phyloP scores from a whole-genome alignment of 1,284 basidiomycete species.

The Malassezia pachydermatis region DNA sequence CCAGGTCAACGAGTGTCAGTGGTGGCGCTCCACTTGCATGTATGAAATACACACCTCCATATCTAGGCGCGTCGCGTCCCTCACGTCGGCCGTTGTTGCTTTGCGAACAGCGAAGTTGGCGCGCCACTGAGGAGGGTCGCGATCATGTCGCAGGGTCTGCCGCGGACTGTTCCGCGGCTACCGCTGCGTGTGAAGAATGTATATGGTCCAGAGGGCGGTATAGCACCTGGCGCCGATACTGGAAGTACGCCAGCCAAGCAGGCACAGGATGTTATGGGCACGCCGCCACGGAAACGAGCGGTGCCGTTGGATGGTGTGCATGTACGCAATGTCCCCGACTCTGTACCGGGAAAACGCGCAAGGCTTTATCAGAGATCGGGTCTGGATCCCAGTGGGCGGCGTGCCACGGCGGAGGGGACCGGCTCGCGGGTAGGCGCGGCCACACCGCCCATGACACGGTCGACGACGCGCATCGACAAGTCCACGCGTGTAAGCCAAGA shows the following conservation, averaged over 20 bases:
- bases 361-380: slow-evolving; percentile 19
- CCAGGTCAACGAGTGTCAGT: background rate
- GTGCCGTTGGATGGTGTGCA: slow-evolving; percentile 41
- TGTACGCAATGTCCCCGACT: slow-evolving; percentile 27
- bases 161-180: slow-evolving; percentile 8
- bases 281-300: slow-evolving; percentile 42
- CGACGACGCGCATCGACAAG: slow-evolving; percentile 32
- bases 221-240: background rate
- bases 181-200: slow-evolving; percentile 15
- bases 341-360: slow-evolving; percentile 18
- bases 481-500: slow-evolving; percentile 25
- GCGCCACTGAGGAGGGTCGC: background rate
- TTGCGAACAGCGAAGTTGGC: background rate
- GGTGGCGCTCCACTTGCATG: background rate
- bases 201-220: background rate
- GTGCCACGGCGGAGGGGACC: background rate
- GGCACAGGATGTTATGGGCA: slow-evolving; percentile 5
- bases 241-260: background rate
- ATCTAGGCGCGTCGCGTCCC: background rate
- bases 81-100: background rate
- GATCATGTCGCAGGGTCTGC: slow-evolving; percentile 13
- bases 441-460: slow-evolving; percentile 6
- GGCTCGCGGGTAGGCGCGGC: slow-evolving; percentile 14
- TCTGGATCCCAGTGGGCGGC: background rate
- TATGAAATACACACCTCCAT: slow-evolving; percentile 16